Percentiles rank a stretch among this genome's conserved stretches.
phyloP scores from a whole-genome alignment of 163 green algal species.

The Coccomyxa subellipsoidea region DNA sequence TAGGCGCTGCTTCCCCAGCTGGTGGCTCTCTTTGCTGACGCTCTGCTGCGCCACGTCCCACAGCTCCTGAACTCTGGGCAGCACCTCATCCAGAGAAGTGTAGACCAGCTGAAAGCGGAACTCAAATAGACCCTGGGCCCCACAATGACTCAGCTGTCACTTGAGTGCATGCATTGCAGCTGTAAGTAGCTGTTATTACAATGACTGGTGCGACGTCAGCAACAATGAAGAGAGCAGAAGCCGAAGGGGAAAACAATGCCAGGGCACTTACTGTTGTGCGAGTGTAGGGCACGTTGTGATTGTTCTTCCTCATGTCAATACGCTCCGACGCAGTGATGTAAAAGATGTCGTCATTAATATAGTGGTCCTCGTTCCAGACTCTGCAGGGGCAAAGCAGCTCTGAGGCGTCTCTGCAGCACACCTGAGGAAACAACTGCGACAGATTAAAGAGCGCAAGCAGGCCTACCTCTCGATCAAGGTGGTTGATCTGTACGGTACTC shows the following conservation, averaged over 20 bases:
- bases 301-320: neutral
- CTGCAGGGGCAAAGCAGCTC: neutral
- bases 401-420: neutral
- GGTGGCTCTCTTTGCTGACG: constrained; percentile 14
- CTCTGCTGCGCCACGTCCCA: constrained; percentile 10
- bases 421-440: neutral
- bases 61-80: constrained; percentile 24
- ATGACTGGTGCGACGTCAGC: no score
- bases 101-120: constrained; percentile 24
- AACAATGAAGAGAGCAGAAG: no score
- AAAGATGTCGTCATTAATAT: neutral
- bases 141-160: neutral
- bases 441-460: neutral
- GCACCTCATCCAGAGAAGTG: constrained; percentile 14
- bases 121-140: neutral
- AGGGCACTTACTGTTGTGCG: neutral
- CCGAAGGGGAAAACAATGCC: neutral
- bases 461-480: neutral
- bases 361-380: neutral
- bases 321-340: neutral
- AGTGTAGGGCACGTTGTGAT: neutral
- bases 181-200: no score
- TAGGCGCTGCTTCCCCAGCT: neutral
- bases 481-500: constrained; percentile 6
- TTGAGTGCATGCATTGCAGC: no score